Conservation (phyloP, 192 early-diverging fungal species). For the Linnemannia hyalina region DNA sequence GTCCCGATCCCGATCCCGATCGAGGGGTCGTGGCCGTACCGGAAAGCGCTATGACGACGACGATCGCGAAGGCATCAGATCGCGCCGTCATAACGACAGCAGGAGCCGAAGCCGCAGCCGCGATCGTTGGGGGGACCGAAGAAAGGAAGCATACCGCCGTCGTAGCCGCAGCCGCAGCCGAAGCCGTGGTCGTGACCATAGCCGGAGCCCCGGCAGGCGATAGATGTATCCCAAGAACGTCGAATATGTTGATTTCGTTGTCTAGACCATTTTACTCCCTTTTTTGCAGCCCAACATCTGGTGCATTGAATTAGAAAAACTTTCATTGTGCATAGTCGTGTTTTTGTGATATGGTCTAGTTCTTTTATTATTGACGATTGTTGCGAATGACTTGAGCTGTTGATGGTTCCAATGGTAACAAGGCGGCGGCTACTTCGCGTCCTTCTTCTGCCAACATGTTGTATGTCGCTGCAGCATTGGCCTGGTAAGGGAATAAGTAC, state of each 20-base stretch:
- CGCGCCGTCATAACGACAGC: conserved; percentile 34
- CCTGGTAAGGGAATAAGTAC: conserved; percentile 45
- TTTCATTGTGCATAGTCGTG: background rate
- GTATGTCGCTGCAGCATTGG: conserved; percentile 68
- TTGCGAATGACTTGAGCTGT: conserved; percentile 29
- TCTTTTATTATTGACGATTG: conserved; percentile 8
- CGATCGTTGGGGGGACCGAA: conserved; percentile 41
- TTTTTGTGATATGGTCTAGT: background rate
- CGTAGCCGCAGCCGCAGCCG: conserved; percentile 36
- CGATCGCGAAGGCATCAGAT: conserved; percentile 27
- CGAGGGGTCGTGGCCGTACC: conserved; percentile 17
- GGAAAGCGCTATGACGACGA: conserved; percentile 34
- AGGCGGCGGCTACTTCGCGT: conserved; percentile 66
- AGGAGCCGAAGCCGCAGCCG: conserved; percentile 35
- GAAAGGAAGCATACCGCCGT: conserved; percentile 40
- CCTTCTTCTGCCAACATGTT: conserved; percentile 73
- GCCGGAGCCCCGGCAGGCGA: conserved; percentile 42
- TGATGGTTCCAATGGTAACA: conserved; percentile 63
- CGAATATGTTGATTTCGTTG: background rate
- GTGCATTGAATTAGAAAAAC: background rate
- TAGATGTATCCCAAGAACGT: background rate
- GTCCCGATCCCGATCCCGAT: conserved; percentile 30
- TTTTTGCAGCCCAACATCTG: background rate
- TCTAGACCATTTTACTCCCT: too few relatives aligned
- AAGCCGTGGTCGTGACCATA: conserved; percentile 44